Base-by-base conservation (phyloP, 2,329 filamentous ascomycete genomes). In the Alternaria infectoria region DNA sequence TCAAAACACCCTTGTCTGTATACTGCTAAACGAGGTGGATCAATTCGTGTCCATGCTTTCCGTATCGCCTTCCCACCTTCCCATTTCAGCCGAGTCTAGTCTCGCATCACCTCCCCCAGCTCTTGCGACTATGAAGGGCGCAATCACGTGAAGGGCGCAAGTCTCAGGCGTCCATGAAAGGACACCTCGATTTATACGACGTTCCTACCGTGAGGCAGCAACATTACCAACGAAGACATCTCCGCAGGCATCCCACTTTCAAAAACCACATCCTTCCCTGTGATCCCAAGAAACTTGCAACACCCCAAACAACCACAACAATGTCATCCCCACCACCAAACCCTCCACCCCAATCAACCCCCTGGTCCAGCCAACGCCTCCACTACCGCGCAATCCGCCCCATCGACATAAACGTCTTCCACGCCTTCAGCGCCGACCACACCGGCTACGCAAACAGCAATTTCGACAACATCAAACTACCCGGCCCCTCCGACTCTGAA, bases 371-470 rank as follows among this genome's bases (percentile, higher is more conserved):
- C 61, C 43, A 64, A 1, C 71, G 71, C 32, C 73, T 77, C 6
- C 54, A 65, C 55, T 73, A 71, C 55, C 75, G 73, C 58, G 71
- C 72, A 13, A 61, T 76, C n/a, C 68, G 66, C 17, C 51, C 66
- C 9, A 50, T 63, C 19, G 74, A 77, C 60, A 61, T 68, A n/a
- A 21, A 65, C 4, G 57, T 75, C 54, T 77, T 75, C 69, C 26
- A 52, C 6, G 67, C 69, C 43, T 67, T 77, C 10, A 69, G 69
- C 50, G 61, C 66, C 54, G 75, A 77, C 63, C 54, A 59, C 10
- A 26, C 54, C 28, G 74, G 74, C 13, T 76, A 64, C 66, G 57
- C 63, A 43, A 75, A 76, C 66, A 73, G 71, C 67, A 77, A 69
- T 40, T 56, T 59, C 3, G 46, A 52, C 8, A 77, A 77, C 62